phyloP scores from a whole-genome alignment of 495 filamentous ascomycete genomes.

The Neurospora africana region DNA sequence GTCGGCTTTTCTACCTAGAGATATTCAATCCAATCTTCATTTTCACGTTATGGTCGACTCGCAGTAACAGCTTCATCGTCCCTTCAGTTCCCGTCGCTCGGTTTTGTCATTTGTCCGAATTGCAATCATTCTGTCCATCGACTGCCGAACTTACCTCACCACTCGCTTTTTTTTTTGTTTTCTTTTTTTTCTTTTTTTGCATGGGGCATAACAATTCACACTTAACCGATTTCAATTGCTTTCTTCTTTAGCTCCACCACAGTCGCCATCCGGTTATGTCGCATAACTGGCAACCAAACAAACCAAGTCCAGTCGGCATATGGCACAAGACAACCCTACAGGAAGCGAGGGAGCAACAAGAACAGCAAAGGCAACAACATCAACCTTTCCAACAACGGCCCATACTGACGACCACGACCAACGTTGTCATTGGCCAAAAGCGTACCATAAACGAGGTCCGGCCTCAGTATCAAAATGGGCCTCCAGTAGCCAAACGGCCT shows the following conservation, averaged over 20 bases:
- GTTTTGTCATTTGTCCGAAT: not conserved
- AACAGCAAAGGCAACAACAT: constrained; percentile 4
- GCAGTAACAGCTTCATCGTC: not conserved
- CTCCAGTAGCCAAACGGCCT: not conserved
- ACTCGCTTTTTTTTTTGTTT: not conserved
- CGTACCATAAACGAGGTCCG: constrained; percentile 9
- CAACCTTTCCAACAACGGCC: not conserved
- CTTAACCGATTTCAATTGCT: not conserved
- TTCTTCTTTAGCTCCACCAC: not conserved
- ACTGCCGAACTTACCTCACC: not conserved
- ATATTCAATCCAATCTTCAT: too few relatives aligned
- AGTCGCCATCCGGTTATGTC: not conserved
- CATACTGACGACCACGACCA: constrained; percentile 1
- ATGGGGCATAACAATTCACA: not conserved
- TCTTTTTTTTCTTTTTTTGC: too few relatives aligned
- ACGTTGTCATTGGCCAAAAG: constrained; percentile 14
- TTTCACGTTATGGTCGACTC: not conserved
- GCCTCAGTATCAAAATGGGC: not conserved
- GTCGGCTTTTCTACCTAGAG: too few relatives aligned
- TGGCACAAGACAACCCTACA: constrained; percentile 23
- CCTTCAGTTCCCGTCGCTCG: not conserved
- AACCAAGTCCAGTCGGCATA: constrained; percentile 6
- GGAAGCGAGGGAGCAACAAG: constrained; percentile 2
- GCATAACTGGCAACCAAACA: constrained; percentile 10
- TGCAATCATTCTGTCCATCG: not conserved